Evolutionary conservation across 148 eudicot genomes (phyloP).

Genomic region (Polygonum maritimum): DNA sequence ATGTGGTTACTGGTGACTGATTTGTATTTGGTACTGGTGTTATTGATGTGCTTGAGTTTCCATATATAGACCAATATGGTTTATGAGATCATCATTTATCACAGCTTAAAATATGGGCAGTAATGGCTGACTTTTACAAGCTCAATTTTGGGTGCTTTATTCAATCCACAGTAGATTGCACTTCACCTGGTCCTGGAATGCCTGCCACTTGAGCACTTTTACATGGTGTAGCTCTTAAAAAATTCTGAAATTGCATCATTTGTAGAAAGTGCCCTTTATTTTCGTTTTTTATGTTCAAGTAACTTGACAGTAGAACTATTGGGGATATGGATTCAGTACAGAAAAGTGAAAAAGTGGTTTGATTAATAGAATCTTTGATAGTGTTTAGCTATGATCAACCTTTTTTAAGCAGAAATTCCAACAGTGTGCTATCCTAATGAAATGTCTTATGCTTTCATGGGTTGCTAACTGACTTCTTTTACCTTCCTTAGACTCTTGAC

Average conservation of each 20-base stretch:
- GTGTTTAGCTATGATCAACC: background rate
- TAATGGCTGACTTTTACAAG: background rate
- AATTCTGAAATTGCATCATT: background rate
- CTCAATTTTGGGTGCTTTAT: background rate
- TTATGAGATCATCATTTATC: background rate
- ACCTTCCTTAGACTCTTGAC: constrained; percentile 53
- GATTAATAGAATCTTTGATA: background rate
- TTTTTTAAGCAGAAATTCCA: background rate
- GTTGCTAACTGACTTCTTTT: background rate
- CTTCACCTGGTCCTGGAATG: background rate
- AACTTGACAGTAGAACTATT: background rate
- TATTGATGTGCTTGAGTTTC: background rate
- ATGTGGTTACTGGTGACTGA: background rate
- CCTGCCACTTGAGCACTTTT: background rate
- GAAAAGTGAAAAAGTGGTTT: background rate
- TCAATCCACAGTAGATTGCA: background rate
- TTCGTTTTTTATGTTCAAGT: background rate
- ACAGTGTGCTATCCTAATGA: background rate
- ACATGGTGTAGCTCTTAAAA: background rate
- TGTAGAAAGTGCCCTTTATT: background rate
- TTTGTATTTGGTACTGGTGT: background rate
- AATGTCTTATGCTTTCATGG: background rate
- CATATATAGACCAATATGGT: background rate
- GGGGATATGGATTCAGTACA: background rate
- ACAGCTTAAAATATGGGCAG: background rate